phyloP scores from a whole-genome alignment of 2,329 filamentous ascomycete species.

The Ophiocordyceps camponoti-leonardi region DNA sequence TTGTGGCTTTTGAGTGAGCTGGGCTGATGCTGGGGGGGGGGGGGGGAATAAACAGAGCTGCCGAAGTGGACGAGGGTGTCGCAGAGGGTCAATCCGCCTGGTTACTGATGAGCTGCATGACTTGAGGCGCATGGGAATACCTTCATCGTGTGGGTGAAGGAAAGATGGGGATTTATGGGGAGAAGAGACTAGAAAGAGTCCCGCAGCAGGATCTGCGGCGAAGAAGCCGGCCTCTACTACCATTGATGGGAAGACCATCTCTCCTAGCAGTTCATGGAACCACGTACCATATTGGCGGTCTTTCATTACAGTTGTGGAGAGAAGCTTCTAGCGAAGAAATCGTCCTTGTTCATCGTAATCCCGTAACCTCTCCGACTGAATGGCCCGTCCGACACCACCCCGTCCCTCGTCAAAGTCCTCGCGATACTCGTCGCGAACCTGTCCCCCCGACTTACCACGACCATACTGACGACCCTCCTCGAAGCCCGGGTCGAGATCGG shows the following conservation, averaged over 20 bases:
- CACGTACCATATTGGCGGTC: too few species aligned
- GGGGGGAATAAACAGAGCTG: constrained; percentile 51
- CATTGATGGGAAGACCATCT: too few species aligned
- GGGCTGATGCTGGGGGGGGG: constrained; percentile 5
- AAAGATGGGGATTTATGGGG: too few species aligned
- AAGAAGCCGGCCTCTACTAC: too few species aligned
- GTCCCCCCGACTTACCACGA: constrained; percentile 84
- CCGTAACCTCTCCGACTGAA: constrained; percentile 34
- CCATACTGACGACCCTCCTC: constrained; percentile 93
- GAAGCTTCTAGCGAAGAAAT: constrained; percentile 3
- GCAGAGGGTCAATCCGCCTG: constrained; percentile 83
- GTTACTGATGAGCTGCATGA: constrained; percentile 43
- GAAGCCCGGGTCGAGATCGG: constrained; percentile 90
- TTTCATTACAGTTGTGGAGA: neutral
- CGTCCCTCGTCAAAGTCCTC: constrained; percentile 93
- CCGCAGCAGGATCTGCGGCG: too few species aligned
- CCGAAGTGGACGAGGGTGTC: constrained; percentile 93
- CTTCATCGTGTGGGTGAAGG: neutral
- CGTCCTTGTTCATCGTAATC: constrained; percentile 22
- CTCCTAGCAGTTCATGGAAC: too few species aligned
- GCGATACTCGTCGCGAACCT: constrained; percentile 93
- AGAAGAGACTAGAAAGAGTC: too few species aligned
- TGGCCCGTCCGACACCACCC: constrained; percentile 70
- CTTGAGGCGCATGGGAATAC: neutral
- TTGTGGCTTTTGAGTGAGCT: neutral